A percentile compares a stretch with the other conserved stretches of the same genome.
phyloP scores from a whole-genome alignment of 768 basidiomycete species.

The Naganishia vaughanmartiniae region DNA sequence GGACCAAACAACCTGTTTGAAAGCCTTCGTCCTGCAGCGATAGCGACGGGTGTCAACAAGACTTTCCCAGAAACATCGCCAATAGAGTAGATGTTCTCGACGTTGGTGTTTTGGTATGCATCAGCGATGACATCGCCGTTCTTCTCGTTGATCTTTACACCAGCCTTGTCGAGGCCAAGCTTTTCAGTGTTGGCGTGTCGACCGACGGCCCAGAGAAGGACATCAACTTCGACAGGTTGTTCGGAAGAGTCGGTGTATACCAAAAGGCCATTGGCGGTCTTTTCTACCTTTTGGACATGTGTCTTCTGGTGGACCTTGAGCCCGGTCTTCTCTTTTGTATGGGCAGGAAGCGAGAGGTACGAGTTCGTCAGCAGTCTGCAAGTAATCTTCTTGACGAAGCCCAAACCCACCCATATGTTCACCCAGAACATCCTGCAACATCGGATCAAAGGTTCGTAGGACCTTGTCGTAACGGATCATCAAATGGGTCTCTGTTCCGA shows the following conservation, averaged over 20 bases:
- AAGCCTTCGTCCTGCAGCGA: constrained; percentile 86
- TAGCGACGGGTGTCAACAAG: constrained; percentile 91
- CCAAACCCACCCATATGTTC: constrained; percentile 67
- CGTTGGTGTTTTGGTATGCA: constrained; percentile 79
- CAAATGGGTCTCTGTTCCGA: constrained; percentile 87
- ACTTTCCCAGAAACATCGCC: constrained; percentile 93
- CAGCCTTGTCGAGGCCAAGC: constrained; percentile 70
- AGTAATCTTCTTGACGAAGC: background rate
- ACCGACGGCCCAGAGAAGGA: constrained; percentile 91
- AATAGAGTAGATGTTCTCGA: constrained; percentile 71
- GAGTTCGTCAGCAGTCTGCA: background rate
- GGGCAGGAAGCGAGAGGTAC: background rate
- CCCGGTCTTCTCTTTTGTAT: constrained; percentile 70
- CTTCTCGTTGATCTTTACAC: constrained; percentile 68
- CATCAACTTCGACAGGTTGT: constrained; percentile 77
- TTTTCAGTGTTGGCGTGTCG: constrained; percentile 74
- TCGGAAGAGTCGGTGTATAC: constrained; percentile 69
- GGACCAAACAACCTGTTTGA: constrained; percentile 88
- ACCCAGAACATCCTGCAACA: constrained; percentile 76
- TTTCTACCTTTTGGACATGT: constrained; percentile 71
- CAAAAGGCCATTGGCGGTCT: constrained; percentile 63
- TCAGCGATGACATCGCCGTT: constrained; percentile 86
- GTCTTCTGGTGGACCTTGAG: constrained; percentile 77
- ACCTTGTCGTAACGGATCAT: constrained; percentile 86
- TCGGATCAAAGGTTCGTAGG: constrained; percentile 86